Evolutionary conservation across 768 basidiomycete species (phyloP).

Genomic region (Gyrodon lividus): DNA sequence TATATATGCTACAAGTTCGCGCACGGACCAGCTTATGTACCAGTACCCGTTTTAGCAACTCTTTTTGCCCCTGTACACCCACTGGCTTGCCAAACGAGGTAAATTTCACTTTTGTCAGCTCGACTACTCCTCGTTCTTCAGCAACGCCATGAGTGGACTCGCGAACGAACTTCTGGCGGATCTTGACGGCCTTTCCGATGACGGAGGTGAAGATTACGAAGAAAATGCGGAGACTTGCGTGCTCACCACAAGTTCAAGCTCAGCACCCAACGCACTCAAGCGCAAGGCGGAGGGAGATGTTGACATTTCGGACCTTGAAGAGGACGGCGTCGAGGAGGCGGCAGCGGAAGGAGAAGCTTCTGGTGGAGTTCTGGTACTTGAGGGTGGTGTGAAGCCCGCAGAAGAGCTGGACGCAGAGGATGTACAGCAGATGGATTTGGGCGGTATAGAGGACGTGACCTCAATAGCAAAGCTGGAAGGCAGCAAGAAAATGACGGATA

Average conservation of each 20-base stretch:
- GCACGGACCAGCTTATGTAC: slow-evolving; percentile 16
- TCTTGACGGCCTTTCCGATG: slow-evolving; percentile 82
- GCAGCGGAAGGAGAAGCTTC: slow-evolving; percentile 39
- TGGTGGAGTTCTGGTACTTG: slow-evolving; percentile 63
- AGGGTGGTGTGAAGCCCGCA: slow-evolving; percentile 90
- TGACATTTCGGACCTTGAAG: slow-evolving; percentile 60
- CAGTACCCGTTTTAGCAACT: neutral
- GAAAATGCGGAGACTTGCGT: slow-evolving; percentile 35
- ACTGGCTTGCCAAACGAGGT: slow-evolving; percentile 6
- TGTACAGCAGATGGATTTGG: slow-evolving; percentile 92
- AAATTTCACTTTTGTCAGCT: slow-evolving; percentile 1
- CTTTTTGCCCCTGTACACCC: neutral
- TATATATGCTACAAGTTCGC: slow-evolving; percentile 6
- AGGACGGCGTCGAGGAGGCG: slow-evolving; percentile 24
- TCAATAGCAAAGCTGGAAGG: slow-evolving; percentile 88
- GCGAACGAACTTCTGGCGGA: slow-evolving; percentile 94
- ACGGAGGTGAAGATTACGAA: slow-evolving; percentile 49
- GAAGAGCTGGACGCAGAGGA: slow-evolving; percentile 94
- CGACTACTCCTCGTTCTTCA: neutral
- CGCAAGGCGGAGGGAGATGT: slow-evolving; percentile 57
- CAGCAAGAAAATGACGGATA: slow-evolving; percentile 85
- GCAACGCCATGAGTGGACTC: slow-evolving; percentile 63
- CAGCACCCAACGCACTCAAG: slow-evolving; percentile 43
- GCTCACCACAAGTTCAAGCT: slow-evolving; percentile 15
- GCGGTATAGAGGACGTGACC: slow-evolving; percentile 77